These are phyloP conservation scores for Picea glauca DNA, from an alignment of 75 land plant genomes.

Conservation along the genomic window DNA sequence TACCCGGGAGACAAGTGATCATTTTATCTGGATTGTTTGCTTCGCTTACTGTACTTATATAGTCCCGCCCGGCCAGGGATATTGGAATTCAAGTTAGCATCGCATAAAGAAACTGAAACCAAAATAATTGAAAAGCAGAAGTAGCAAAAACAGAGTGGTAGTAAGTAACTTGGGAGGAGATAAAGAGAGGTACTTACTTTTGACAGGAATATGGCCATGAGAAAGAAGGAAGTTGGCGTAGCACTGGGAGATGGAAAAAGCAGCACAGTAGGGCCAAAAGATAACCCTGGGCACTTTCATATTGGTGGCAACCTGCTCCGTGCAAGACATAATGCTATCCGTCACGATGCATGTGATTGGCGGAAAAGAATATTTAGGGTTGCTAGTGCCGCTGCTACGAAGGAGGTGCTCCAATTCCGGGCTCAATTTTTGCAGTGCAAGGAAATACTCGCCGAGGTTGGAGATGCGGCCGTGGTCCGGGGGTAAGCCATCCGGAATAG, in stretches of 20 bases:
- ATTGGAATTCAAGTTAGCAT: not conserved
- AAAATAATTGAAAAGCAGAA: not conserved
- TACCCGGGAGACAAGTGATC: slow-evolving; percentile 4
- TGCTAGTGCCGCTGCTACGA: too few species aligned
- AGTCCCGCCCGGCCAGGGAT: not conserved
- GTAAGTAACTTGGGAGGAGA: not conserved
- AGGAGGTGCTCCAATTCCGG: not conserved
- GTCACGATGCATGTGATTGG: not conserved
- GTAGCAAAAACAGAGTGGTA: not conserved
- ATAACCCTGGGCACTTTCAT: slow-evolving; percentile 1
- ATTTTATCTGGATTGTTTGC: not conserved
- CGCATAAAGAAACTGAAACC: not conserved
- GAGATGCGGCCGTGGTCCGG: not conserved
- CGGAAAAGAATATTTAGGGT: not conserved
- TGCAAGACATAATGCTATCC: not conserved
- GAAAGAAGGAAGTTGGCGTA: not conserved
- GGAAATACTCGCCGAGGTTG: not conserved
- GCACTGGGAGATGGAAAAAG: not conserved
- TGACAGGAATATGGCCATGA: slow-evolving; percentile 1
- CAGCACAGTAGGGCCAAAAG: not conserved
- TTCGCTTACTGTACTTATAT: not conserved
- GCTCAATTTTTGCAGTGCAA: not conserved
- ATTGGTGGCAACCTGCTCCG: not conserved
- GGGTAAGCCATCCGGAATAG: slow-evolving; percentile 1
- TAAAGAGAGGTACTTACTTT: not conserved